A percentile compares a stretch with the other conserved stretches of the same genome.
These are phyloP conservation scores for Sclerotinia spermophila DNA, from an alignment of 2,329 filamentous ascomycete species.

Conservation along the genomic window DNA sequence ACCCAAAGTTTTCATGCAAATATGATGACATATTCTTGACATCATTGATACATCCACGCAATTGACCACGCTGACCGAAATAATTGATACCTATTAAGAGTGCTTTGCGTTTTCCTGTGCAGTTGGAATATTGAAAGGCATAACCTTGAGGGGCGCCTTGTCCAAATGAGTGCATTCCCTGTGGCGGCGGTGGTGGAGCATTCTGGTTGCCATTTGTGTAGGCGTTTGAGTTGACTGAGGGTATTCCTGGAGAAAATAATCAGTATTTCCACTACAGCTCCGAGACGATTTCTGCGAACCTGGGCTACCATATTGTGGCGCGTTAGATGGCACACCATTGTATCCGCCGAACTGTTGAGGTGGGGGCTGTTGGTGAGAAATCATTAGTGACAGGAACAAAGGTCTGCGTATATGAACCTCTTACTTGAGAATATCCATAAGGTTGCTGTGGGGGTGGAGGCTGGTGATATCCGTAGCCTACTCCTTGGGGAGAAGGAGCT, in stretches of 20 bases:
- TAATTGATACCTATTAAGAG: constrained; percentile 95
- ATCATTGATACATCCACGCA: constrained; percentile 94
- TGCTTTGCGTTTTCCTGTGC: constrained; percentile 83
- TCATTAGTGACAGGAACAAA: constrained; percentile 3
- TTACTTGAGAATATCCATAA: constrained; percentile 36
- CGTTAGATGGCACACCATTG: constrained; percentile 36
- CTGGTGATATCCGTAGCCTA: constrained; percentile 48
- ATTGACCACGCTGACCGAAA: constrained; percentile 85
- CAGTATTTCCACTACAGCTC: background rate
- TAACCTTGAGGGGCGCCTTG: constrained; percentile 77
- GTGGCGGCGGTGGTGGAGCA: constrained; percentile 64
- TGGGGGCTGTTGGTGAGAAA: constrained; percentile 35
- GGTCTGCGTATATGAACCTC: constrained; percentile 5
- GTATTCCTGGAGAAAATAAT: constrained; percentile 38
- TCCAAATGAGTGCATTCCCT: constrained; percentile 70
- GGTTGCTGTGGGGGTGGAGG: constrained; percentile 45
- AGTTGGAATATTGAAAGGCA: constrained; percentile 86
- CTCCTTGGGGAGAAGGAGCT: constrained; percentile 36
- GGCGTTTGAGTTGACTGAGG: constrained; percentile 48
- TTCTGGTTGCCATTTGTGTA: constrained; percentile 54
- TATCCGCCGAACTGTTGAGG: constrained; percentile 49
- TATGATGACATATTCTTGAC: constrained; percentile 96
- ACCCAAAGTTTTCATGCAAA: constrained; percentile 82
- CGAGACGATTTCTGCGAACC: constrained; percentile 39
- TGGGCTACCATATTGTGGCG: constrained; percentile 49